These are phyloP conservation scores for Pharnaceum exiguum DNA, from an alignment of 148 eudicot genomes.

Conservation along the genomic window DNA sequence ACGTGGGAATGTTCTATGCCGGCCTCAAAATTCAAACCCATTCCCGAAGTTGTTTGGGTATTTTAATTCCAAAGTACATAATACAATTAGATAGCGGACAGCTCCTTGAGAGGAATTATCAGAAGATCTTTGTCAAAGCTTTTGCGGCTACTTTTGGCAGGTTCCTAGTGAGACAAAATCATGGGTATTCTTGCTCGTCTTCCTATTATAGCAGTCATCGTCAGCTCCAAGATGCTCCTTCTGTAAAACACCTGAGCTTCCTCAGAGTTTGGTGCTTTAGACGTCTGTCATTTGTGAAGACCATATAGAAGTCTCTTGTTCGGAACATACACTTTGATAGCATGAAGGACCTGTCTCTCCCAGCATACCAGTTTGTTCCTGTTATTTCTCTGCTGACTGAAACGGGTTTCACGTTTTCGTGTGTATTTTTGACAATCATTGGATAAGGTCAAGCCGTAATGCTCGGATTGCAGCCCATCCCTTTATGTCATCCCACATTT, in stretches of 20 bases:
- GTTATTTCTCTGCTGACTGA: conserved; percentile 65
- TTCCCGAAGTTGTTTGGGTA: conserved; percentile 23
- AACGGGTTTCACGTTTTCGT: conserved; percentile 48
- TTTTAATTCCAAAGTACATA: conserved; percentile 12
- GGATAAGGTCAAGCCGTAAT: conserved; percentile 52
- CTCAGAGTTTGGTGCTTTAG: conserved; percentile 36
- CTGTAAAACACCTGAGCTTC: conserved; percentile 47
- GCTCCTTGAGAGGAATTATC: conserved; percentile 40
- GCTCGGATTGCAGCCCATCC: conserved; percentile 96
- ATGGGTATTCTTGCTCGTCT: conserved; percentile 41
- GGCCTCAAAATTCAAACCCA: conserved; percentile 47
- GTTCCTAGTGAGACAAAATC: conserved; percentile 53
- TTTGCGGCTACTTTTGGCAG: conserved; percentile 59
- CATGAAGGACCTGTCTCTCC: conserved; percentile 70
- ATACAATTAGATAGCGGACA: conserved; percentile 29
- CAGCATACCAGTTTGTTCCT: conserved; percentile 73
- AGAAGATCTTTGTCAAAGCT: conserved; percentile 46
- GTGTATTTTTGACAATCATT: conserved; percentile 40
- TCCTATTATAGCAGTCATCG: conserved; percentile 65
- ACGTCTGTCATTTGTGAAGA: conserved; percentile 49
- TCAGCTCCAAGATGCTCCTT: conserved; percentile 60
- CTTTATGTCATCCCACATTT: conserved; percentile 64
- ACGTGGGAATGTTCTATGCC: conserved; percentile 73
- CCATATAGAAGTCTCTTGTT: conserved; percentile 72
- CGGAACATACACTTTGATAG: conserved; percentile 80